Conservation (phyloP, 495 filamentous ascomycete genomes). For the Tuber melanosporum region DNA sequence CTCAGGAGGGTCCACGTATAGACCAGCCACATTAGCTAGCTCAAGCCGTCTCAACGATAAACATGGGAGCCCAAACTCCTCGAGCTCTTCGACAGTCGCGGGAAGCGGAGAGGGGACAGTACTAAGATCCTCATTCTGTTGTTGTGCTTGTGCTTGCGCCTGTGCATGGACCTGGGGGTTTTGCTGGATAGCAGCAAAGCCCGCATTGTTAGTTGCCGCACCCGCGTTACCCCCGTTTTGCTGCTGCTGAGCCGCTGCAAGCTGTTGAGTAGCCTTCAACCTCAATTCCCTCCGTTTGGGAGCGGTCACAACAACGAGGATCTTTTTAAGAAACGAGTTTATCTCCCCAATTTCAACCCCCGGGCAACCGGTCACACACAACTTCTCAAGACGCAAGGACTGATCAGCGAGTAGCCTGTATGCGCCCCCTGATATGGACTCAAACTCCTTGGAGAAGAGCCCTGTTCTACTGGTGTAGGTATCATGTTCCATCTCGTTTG, state of each 20-base stretch:
- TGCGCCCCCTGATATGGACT: slow-evolving; percentile 26
- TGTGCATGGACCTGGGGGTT: slow-evolving; percentile 12
- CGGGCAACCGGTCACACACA: slow-evolving; percentile 34
- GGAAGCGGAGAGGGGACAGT: slow-evolving; percentile 36
- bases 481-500: slow-evolving; percentile 5
- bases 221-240: slow-evolving; percentile 12
- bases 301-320: slow-evolving; percentile 33
- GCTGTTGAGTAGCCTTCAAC: slow-evolving; percentile 29
- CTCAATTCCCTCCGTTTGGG: slow-evolving; percentile 36
- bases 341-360: slow-evolving; percentile 32
- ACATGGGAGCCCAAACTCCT: slow-evolving; percentile 34
- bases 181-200: slow-evolving; percentile 17
- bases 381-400: slow-evolving; percentile 33
- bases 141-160: slow-evolving; percentile 18
- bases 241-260: slow-evolving; percentile 29
- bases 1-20: slow-evolving; percentile 30
- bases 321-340: slow-evolving; percentile 34
- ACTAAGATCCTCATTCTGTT: slow-evolving; percentile 34
- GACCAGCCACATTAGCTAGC: slow-evolving; percentile 31
- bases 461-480: slow-evolving; percentile 7
- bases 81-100: slow-evolving; percentile 32
- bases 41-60: slow-evolving; percentile 35
- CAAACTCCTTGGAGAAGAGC: slow-evolving; percentile 34
- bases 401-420: slow-evolving; percentile 38
- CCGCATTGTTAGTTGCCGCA: slow-evolving; percentile 7